Evolutionary conservation across 352 stramenopile genomes (phyloP).

Genomic region (Thraustochytrium aureum): DNA sequence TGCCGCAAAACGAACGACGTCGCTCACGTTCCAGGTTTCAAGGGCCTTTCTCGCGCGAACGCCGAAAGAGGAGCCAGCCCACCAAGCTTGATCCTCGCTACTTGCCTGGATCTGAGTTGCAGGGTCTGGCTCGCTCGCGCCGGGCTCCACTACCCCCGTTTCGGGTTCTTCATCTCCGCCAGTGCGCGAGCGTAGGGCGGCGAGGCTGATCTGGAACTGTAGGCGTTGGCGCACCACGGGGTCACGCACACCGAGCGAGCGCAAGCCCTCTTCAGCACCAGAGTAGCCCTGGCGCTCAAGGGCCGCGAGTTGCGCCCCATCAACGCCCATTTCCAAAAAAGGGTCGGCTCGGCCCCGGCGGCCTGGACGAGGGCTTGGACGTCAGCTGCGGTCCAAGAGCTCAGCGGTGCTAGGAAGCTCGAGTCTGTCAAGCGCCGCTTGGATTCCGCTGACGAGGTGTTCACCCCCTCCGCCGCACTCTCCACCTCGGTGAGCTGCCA

Average conservation of each 20-base stretch:
- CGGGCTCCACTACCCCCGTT: neutral
- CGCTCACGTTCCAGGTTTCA: slow-evolving; percentile 9
- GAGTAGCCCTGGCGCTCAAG: neutral
- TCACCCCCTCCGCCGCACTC: neutral
- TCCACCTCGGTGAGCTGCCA: slow-evolving; percentile 10
- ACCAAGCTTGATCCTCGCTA: slow-evolving; percentile 20
- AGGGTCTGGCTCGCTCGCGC: no score
- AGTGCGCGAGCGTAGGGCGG: neutral
- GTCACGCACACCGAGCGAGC: neutral
- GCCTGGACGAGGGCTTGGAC: neutral
- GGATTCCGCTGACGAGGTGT: neutral
- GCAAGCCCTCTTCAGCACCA: neutral
- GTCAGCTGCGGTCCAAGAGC: neutral
- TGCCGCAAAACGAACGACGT: neutral
- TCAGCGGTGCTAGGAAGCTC: neutral
- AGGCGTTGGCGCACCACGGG: slow-evolving; percentile 10
- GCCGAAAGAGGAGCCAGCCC: slow-evolving; percentile 9
- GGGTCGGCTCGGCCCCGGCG: neutral
- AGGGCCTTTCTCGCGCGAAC: slow-evolving; percentile 30
- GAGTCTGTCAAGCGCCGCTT: neutral
- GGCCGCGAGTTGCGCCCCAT: neutral
- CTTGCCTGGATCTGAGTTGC: neutral
- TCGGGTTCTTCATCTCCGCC: neutral
- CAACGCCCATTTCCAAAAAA: neutral
- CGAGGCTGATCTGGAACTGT: slow-evolving; percentile 35